These are phyloP conservation scores for Flaveria ramosissima DNA, from an alignment of 129 eudicot genomes.

Conservation along the genomic window DNA sequence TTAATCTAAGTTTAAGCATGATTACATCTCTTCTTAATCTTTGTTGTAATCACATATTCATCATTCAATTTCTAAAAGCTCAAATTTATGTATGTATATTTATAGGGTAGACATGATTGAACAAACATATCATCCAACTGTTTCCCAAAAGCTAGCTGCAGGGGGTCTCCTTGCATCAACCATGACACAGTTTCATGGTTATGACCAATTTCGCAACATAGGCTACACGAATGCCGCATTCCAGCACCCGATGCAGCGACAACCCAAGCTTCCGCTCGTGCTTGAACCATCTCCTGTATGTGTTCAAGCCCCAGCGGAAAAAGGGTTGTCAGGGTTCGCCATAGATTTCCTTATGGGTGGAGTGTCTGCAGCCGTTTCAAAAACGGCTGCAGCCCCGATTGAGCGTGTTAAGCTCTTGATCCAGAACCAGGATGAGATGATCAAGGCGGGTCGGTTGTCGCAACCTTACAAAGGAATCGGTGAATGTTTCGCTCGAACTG, in stretches of 20 bases:
- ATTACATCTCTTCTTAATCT: not conserved
- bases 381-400: constrained; percentile 76
- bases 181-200: constrained; percentile 33
- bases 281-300: constrained; percentile 41
- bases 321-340: constrained; percentile 42
- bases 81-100: not conserved
- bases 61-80: not conserved
- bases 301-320: constrained; percentile 60
- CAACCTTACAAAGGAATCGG: constrained; percentile 57
- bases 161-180: constrained; percentile 39
- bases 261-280: not conserved
- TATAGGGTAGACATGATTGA: constrained; percentile 36
- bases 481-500: constrained; percentile 56
- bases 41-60: not conserved
- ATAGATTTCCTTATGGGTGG: constrained; percentile 77
- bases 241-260: constrained; percentile 22
- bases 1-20: not conserved
- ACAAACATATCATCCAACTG: constrained; percentile 39
- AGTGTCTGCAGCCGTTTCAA: constrained; percentile 72
- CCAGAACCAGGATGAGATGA: constrained; percentile 70
- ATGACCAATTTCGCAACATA: constrained; percentile 24
- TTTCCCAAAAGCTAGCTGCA: constrained; percentile 37
- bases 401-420: constrained; percentile 68
- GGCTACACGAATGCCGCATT: constrained; percentile 33
- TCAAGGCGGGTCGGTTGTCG: constrained; percentile 52